Percentiles rank a stretch among this genome's conserved stretches.
Conservation (phyloP, 108 stramenopile species). For the Poteriospumella lacustris region DNA sequence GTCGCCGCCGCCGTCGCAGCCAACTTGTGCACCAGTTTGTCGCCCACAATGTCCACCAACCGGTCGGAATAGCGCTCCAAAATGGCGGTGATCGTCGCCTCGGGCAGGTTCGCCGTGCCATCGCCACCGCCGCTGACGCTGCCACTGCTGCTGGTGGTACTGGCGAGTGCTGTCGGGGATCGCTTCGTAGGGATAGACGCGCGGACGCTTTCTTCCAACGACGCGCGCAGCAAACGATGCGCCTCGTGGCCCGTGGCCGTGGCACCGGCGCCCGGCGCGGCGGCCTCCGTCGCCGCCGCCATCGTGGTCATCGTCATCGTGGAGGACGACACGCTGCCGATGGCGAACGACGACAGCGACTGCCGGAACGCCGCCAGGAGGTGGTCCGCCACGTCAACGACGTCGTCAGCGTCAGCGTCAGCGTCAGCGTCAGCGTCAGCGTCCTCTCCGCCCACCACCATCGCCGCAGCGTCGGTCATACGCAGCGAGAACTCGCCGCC, state of each 20-base stretch:
- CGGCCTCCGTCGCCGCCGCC: neutral
- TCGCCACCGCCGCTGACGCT: neutral
- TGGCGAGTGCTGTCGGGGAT: neutral
- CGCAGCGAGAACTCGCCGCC: too few relatives aligned
- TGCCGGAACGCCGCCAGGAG: neutral
- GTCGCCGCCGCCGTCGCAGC: too few relatives aligned
- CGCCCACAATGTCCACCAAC: slow-evolving; percentile 10
- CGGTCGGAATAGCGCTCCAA: slow-evolving; percentile 15
- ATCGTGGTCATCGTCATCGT: neutral
- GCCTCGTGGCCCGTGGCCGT: neutral
- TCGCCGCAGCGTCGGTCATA: too few relatives aligned
- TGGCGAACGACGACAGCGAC: neutral
- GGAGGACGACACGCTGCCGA: neutral
- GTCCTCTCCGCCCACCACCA: too few relatives aligned
- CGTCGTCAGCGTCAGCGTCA: too few relatives aligned
- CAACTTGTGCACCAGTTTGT: slow-evolving; percentile 2
- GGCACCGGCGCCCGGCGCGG: neutral
- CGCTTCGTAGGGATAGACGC: neutral
- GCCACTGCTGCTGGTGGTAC: neutral
- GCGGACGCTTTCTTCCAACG: neutral
- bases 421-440: too few relatives aligned
- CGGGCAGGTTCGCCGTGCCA: neutral
- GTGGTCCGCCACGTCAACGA: neutral
- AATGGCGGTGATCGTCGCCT: neutral
- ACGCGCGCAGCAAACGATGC: too few relatives aligned